Evolutionary conservation across 2,329 filamentous ascomycete species (phyloP), one percentile per base, ranked within the genome.

Genomic region (Aureobasidium zeae): DNA sequence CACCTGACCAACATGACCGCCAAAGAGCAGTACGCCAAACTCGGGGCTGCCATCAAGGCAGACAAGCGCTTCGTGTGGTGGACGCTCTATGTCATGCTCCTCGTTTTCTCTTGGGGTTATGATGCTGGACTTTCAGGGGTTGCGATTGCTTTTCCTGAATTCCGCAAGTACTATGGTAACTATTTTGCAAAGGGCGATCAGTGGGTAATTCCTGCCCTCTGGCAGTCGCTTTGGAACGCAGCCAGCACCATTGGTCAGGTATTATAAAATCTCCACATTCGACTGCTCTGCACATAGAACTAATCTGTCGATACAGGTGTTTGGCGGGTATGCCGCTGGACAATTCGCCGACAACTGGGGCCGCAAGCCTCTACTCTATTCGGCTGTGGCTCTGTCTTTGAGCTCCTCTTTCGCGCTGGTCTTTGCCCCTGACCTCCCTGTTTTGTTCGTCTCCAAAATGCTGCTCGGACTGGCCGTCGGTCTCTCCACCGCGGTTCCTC

Each of bases 201-300:
- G 44, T 54, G 44, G 36, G 52, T 63, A 5, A 63, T 64, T 25
- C 60, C 61, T 0, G 60, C 62, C 1, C 53, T 63, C 0, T 64
- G 60, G 59, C 60, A 63, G 44, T 61, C 59, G 31, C 55, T 63
- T 6, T 63, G 61, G 60, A 63, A 62, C 37, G 59, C 61, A 3
- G 60, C 59, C 5, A 60, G 56, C 20, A 62, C 59, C 5, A 63
- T 63, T 5, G 60, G 60, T 12, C 52, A 53, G 20, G n/a, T n/a
- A n/a, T n/a, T n/a, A n/a, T n/a, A n/a, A n/a, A n/a, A n/a, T n/a
- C n/a, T n/a, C n/a, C n/a, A n/a, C n/a, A n/a, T n/a, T n/a, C n/a
- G n/a, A n/a, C n/a, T n/a, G n/a, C n/a, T n/a, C n/a, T n/a, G n/a
- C n/a, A n/a, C n/a, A n/a, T n/a, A n/a, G n/a, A n/a, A n/a, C n/a